A percentile compares a stretch with the other conserved stretches of the same genome.
phyloP scores from a whole-genome alignment of 352 stramenopile genomes.

The Pythium utonaiense region DNA sequence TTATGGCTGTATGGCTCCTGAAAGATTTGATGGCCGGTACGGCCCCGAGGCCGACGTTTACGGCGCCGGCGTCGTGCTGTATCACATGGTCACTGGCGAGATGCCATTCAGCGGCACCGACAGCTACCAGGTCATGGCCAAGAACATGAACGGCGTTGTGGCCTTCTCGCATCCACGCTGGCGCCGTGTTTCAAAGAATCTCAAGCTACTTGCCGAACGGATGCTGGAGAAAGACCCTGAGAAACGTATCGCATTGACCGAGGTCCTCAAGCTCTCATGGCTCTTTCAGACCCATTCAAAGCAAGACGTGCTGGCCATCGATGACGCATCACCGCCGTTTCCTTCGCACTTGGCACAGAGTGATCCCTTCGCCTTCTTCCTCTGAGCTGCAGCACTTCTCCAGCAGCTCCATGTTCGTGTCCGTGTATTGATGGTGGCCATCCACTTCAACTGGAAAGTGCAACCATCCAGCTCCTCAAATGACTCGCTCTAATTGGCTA shows the following conservation, averaged over 20 bases:
- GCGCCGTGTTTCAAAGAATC: slow-evolving; percentile 28
- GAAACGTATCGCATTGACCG: slow-evolving; percentile 42
- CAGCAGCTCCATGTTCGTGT: not conserved
- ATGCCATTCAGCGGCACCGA: slow-evolving; percentile 43
- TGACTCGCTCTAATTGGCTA: slow-evolving; percentile 14
- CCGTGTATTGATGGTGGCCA: not conserved
- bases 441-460: not conserved
- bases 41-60: slow-evolving; percentile 60
- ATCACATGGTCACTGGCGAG: slow-evolving; percentile 53
- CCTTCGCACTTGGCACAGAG: slow-evolving; percentile 14
- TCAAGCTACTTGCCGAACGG: slow-evolving; percentile 34
- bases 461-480: not conserved
- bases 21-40: slow-evolving; percentile 49
- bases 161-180: slow-evolving; percentile 38
- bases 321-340: slow-evolving; percentile 11
- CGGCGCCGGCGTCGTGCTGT: slow-evolving; percentile 53
- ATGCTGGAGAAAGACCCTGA: slow-evolving; percentile 55
- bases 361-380: slow-evolving; percentile 24
- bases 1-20: slow-evolving; percentile 63
- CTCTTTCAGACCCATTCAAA: slow-evolving; percentile 33
- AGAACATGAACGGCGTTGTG: slow-evolving; percentile 61
- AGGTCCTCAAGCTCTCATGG: slow-evolving; percentile 56
- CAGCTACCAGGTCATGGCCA: slow-evolving; percentile 49
- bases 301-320: slow-evolving; percentile 7
- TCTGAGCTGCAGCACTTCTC: not conserved